Percentiles rank a stretch among this genome's conserved stretches.
phyloP scores from a whole-genome alignment of 371 early-diverging fungal genomes.

The Syncephalis plumigaleata region DNA sequence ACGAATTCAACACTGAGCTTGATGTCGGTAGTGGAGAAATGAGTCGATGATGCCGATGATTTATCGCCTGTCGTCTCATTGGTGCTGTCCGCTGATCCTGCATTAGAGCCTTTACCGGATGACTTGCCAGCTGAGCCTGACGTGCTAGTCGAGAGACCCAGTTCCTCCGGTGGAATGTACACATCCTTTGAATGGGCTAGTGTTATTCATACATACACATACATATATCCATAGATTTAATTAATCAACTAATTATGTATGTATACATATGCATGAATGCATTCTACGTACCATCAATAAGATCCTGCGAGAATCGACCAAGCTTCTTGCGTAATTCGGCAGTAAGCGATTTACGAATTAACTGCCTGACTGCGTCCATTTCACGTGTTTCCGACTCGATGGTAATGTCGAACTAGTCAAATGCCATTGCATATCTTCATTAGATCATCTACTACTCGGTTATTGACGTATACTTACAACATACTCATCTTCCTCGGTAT shows the following conservation, averaged over 20 bases:
- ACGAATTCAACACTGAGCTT: constrained; percentile 62
- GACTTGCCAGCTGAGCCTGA: constrained; percentile 2
- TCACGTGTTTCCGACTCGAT: constrained; percentile 34
- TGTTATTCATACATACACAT: constrained; percentile 6
- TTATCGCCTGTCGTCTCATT: constrained; percentile 20
- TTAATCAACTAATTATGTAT: constrained; percentile 4
- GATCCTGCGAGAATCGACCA: constrained; percentile 41
- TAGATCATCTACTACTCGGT: neutral
- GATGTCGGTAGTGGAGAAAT: constrained; percentile 30
- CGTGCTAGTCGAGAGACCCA: constrained; percentile 10
- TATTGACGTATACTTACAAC: constrained; percentile 27
- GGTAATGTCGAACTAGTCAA: constrained; percentile 52
- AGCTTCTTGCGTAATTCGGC: constrained; percentile 43
- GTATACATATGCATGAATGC: too few species aligned
- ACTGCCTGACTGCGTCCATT: constrained; percentile 42
- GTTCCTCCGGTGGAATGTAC: constrained; percentile 44
- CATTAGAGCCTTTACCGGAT: constrained; percentile 3
- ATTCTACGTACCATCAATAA: constrained; percentile 40
- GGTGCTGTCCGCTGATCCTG: neutral
- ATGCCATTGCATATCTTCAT: neutral
- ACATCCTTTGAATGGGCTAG: constrained; percentile 71
- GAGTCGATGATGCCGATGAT: constrained; percentile 3
- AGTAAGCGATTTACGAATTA: constrained; percentile 48
- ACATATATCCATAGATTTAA: too few species aligned
- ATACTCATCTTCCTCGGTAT: constrained; percentile 61